Percentiles rank a stretch among this genome's conserved stretches.
phyloP scores from a whole-genome alignment of 495 filamentous ascomycete genomes.

The Trichoderma reesei region DNA sequence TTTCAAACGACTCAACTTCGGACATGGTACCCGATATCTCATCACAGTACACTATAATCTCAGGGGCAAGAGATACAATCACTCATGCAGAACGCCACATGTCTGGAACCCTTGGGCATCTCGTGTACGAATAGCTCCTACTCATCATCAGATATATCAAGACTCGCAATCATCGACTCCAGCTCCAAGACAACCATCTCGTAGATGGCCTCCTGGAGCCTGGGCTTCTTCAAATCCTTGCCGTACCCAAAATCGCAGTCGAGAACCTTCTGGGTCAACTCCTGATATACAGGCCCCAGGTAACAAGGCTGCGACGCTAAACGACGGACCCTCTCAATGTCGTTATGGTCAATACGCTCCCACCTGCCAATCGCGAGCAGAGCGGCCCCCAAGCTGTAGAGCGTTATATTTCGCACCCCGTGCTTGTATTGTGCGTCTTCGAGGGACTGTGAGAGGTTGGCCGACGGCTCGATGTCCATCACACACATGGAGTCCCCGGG shows the following conservation, averaged over 20 bases:
- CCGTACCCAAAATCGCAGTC: constrained; percentile 17
- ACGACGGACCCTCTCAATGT: constrained; percentile 10
- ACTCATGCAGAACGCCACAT: too few relatives aligned
- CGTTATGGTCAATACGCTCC: constrained; percentile 12
- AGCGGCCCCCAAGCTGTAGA: constrained; percentile 21
- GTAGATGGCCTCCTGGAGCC: constrained; percentile 15
- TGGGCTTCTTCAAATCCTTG: constrained; percentile 13
- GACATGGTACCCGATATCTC: too few relatives aligned
- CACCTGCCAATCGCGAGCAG: constrained; percentile 20
- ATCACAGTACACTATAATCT: too few relatives aligned
- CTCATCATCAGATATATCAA: not conserved
- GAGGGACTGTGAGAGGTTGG: not conserved
- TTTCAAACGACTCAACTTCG: too few relatives aligned
- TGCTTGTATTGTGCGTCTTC: constrained; percentile 15
- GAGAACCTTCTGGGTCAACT: constrained; percentile 11
- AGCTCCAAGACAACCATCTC: constrained; percentile 13
- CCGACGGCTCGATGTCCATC: not conserved
- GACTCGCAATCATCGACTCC: constrained; percentile 14
- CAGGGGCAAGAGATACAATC: too few relatives aligned
- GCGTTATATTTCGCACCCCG: constrained; percentile 18
- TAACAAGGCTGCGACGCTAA: constrained; percentile 7
- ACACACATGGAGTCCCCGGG: not conserved
- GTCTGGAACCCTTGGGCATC: too few relatives aligned
- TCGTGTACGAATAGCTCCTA: too few relatives aligned
- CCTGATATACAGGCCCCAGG: constrained; percentile 13